Base-by-base conservation (phyloP, 163 green algal genomes). In the Chloromonas sp. region DNA sequence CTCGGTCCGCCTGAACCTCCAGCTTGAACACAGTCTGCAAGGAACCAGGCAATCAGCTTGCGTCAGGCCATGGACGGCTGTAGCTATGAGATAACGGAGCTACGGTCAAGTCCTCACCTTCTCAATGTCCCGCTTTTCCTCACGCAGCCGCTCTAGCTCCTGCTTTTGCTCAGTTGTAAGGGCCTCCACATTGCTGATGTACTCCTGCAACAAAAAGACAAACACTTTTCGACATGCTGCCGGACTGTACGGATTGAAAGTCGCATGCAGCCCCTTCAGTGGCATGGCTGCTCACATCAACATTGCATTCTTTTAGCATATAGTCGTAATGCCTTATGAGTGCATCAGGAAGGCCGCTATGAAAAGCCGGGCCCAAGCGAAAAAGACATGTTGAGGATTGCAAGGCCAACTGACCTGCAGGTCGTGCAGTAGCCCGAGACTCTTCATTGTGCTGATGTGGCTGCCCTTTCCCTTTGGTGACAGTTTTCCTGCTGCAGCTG, bases 341-440 rank as follows among this genome's bases (percentile, higher is more conserved):
- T 74, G 66, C 66, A 15, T 11, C 66, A 5, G 66, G 66, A 11
- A 5, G 5, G 5, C 5, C 66, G 66, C 5, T 5, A 11, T 74
- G 5, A 5, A 11, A 74, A 11, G 66, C 66, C 66, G 66, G 11
- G 66, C 11, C 66, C 5, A 5, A 74, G 66, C 5, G 66, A 5
- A 74, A 74, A 74, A 11, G 11, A 74, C 66, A 74, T 79, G 71
- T 79, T 79, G 71, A 11, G 66, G 66, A 74, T 74, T 74, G 36
- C 36, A 36, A 36, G 36, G 36, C 36, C 36, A 36, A 8, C 70
- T 57, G 14, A 85, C 82, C 82, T 89, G 86, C n/a, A 89, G 81
- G 79, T 89, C 86, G 70, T 89, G 86, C 14, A 89, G 66, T 11
- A 89, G 81, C 5, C 86, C 86, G 14, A 89, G 81, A 2, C 61